Percentiles rank a stretch among this genome's conserved stretches.
phyloP scores from a whole-genome alignment of 2,329 filamentous ascomycete genomes.

The Diaporthe sp. region DNA sequence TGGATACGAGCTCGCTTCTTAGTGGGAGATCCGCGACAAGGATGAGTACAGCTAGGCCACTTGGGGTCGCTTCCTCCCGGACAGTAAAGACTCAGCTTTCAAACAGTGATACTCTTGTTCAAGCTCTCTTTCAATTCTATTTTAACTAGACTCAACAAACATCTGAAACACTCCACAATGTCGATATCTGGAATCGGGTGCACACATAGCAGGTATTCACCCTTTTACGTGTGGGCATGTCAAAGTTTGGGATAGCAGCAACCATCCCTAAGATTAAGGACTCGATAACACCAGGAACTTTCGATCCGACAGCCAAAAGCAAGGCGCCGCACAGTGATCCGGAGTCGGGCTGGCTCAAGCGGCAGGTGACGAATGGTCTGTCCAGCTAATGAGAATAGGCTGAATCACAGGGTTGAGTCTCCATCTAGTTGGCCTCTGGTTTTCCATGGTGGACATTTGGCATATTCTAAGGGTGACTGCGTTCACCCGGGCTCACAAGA shows the following conservation, averaged over 20 bases:
- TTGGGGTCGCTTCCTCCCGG: neutral
- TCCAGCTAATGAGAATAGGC: neutral
- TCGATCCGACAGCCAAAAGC: neutral
- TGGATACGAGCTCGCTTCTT: constrained; percentile 12
- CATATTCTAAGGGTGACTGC: neutral
- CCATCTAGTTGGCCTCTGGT: neutral
- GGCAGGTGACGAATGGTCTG: neutral
- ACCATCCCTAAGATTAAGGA: neutral
- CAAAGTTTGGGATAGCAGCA: neutral
- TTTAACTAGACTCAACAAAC: too few species aligned
- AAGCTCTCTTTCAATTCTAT: neutral
- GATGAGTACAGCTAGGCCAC: constrained; percentile 1
- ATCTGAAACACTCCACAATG: too few species aligned
- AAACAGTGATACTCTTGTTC: neutral
- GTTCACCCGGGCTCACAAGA: neutral
- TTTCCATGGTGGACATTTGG: too few species aligned
- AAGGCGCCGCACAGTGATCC: too few species aligned
- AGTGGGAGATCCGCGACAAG: constrained; percentile 10
- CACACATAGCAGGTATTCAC: too few species aligned
- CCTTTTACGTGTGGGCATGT: neutral
- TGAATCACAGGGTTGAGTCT: neutral
- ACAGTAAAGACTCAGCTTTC: neutral
- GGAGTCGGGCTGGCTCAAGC: neutral
- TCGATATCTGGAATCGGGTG: neutral
- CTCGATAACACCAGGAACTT: neutral